Evolutionary conservation across 495 filamentous ascomycete genomes (phyloP), one percentile per base, ranked within the genome.

Genomic region (Xylaria scruposa): DNA sequence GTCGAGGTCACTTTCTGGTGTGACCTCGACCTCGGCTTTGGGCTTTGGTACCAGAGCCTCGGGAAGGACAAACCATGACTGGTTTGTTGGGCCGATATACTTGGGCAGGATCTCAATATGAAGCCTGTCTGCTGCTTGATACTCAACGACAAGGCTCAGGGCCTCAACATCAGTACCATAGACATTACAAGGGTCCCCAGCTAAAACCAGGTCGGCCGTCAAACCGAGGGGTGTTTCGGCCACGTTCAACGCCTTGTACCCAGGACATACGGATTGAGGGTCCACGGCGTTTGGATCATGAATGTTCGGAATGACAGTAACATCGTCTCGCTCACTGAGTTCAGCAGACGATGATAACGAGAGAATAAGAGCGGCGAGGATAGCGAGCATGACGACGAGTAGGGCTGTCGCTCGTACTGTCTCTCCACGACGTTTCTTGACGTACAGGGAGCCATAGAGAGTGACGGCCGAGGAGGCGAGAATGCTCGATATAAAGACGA

Each of bases 91-190:
- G 68, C 88, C 88, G 33, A 93, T 79, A 69, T 91, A 84, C 8
- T 88, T 86, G 0, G 93, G 94, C 19, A 88, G 87, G 68, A 97
- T 95, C 75, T 92, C 88, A 68, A 97, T 85, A 82, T 95, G 92
- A 8, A 97, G 85, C 2, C 93, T 89, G 44, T 90, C 85, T 33
- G 88, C 86, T 3, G 88, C 88, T 78, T 95, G 91, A 73, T 91
- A 93, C 72, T 93, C 90, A 49, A 94, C 92, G 4, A 88, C 77
- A 47, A 97, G 79, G 70, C 84, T 89, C 70, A 97, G 76, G 46
- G 86, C 77, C 66, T 87, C 80, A 64, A 95, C 67, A 73, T 97
- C 93, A 17, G 85, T 88, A 10, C 93, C 92, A 75, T 94, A 95
- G 42, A 86, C 84, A 79, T 93, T 91, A 80, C 93, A 97, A 26